These are phyloP conservation scores for Botrytis fabae DNA, from an alignment of 2,329 filamentous ascomycete species.

Conservation along the genomic window DNA sequence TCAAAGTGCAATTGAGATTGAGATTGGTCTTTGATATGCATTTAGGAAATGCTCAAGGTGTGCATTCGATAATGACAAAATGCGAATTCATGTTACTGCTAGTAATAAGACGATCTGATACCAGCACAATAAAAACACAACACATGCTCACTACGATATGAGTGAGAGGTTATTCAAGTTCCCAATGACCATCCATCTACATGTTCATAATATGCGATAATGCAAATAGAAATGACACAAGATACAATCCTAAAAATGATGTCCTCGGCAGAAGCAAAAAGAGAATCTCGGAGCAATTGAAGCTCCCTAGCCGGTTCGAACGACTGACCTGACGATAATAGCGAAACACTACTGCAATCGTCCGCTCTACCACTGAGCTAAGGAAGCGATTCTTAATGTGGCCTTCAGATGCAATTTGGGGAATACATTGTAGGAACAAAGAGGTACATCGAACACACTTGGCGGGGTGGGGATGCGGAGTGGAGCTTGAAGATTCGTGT, in stretches of 20 bases:
- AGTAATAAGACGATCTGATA: too few species aligned
- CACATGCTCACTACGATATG: too few species aligned
- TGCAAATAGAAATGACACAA: neutral
- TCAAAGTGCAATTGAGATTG: neutral
- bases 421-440: fast-evolving
- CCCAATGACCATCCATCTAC: too few species aligned
- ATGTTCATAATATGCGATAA: neutral
- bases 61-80: too few species aligned
- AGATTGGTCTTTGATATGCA: neutral
- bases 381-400: neutral
- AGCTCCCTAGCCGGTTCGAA: slow-evolving; percentile 22
- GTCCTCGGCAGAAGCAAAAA: neutral
- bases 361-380: slow-evolving; percentile 23
- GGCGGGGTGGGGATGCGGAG: neutral
- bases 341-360: slow-evolving; percentile 1
- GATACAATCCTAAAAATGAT: neutral
- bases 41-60: neutral
- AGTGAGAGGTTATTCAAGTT: too few species aligned
- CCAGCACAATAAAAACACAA: too few species aligned
- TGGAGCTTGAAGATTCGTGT: neutral
- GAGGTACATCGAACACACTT: neutral
- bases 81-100: too few species aligned
- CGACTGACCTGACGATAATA: slow-evolving; percentile 21
- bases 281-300: neutral
- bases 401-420: fast-evolving